These are phyloP conservation scores for Sphaceloma murrayae DNA, from an alignment of 2,329 filamentous ascomycete species.

Conservation along the genomic window DNA sequence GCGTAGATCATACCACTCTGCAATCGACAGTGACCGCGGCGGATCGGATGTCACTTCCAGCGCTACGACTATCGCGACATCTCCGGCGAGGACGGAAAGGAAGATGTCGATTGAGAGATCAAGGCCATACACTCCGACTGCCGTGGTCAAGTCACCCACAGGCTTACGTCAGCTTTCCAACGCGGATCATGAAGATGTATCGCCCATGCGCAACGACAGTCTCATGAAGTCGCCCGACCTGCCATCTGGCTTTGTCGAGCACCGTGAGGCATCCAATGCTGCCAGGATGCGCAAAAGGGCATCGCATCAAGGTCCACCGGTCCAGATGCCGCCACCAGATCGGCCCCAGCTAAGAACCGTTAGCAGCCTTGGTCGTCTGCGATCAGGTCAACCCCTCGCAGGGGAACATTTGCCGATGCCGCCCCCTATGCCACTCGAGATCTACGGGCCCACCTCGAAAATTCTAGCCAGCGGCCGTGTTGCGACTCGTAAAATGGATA, in stretches of 20 bases:
- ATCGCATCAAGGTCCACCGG: slow-evolving; percentile 13
- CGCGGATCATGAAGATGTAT: not conserved
- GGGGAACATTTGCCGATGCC: not conserved
- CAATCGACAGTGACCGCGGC: not conserved
- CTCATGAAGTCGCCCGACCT: slow-evolving; percentile 12
- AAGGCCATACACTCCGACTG: slow-evolving; percentile 1
- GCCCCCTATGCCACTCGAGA: not conserved
- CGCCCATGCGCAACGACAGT: slow-evolving; percentile 10
- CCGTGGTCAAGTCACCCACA: slow-evolving; percentile 1
- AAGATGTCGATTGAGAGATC: slow-evolving; percentile 3
- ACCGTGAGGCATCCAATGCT: not conserved
- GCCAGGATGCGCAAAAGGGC: slow-evolving; percentile 14
- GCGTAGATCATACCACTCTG: not conserved
- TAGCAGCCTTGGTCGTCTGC: slow-evolving; percentile 8
- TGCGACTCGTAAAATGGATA: slow-evolving; percentile 14
- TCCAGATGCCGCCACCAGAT: not conserved
- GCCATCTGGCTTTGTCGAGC: not conserved
- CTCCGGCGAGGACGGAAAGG: not conserved
- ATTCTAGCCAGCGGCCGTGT: slow-evolving; percentile 6
- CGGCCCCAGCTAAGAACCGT: slow-evolving; percentile 5
- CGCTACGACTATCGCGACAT: not conserved
- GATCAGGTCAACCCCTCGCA: not conserved
- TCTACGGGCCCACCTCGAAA: not conserved
- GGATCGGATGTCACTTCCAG: not conserved
- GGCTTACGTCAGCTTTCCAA: not conserved